Evolutionary conservation across 176 grass and related monocot species (phyloP).

Genomic region (Oropetium thomaeum): DNA sequence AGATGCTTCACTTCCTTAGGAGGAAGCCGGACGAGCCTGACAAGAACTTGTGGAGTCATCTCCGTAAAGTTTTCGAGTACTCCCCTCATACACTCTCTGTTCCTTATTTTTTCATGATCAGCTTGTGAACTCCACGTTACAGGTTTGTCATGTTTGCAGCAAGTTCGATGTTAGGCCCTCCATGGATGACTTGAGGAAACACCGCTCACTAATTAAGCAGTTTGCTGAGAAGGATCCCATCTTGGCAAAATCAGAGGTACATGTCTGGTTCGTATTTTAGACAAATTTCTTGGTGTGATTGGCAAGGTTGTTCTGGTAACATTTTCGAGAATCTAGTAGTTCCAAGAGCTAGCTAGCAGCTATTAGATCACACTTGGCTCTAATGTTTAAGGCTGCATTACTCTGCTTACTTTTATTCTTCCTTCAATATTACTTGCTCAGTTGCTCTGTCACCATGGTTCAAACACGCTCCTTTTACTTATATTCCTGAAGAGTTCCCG

Average conservation of each 20-base stretch:
- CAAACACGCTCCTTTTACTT: neutral
- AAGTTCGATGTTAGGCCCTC: constrained; percentile 72
- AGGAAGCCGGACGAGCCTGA: constrained; percentile 57
- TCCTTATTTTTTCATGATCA: neutral
- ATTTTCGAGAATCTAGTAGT: neutral
- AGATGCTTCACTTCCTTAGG: constrained; percentile 70
- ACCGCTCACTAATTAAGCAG: constrained; percentile 55
- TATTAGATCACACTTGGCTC: constrained; percentile 15
- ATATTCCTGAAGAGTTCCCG: neutral
- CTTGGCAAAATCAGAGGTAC: constrained; percentile 75
- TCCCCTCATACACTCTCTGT: constrained; percentile 12
- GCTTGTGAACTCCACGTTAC: constrained; percentile 23
- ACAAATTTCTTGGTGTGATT: neutral
- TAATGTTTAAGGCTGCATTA: neutral
- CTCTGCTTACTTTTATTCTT: constrained; percentile 2
- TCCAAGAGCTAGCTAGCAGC: neutral
- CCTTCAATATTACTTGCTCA: neutral
- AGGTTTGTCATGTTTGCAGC: constrained; percentile 42
- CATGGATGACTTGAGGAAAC: constrained; percentile 58
- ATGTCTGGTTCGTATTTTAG: constrained; percentile 10
- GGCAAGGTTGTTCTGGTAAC: neutral
- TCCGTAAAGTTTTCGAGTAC: constrained; percentile 65
- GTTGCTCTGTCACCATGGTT: neutral
- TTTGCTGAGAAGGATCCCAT: constrained; percentile 50
- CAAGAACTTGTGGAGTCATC: constrained; percentile 66